Evolutionary conservation across 306 rosid species (phyloP).

Genomic region (Gastrolobium bilobum): DNA sequence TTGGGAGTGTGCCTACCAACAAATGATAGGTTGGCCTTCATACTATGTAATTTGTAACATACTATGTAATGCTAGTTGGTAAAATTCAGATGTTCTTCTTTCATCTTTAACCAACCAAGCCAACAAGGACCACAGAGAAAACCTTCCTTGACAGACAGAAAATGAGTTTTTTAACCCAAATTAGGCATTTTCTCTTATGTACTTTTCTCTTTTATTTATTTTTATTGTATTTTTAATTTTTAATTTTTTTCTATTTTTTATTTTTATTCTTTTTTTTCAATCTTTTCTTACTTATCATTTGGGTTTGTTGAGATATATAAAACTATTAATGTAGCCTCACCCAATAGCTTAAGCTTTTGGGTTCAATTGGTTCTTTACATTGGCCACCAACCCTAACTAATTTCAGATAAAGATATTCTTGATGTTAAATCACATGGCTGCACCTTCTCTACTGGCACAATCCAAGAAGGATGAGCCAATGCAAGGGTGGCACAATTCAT

Average conservation of each 20-base stretch:
- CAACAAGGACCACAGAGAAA: neutral
- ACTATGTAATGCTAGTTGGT: neutral
- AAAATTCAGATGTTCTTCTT: slow-evolving; percentile 18
- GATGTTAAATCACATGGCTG: neutral
- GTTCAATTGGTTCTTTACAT: too few species aligned
- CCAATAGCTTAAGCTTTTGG: too few species aligned
- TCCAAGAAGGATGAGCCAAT: slow-evolving; percentile 24
- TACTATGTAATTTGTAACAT: slow-evolving; percentile 8
- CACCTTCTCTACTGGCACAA: slow-evolving; percentile 28
- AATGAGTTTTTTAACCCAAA: slow-evolving; percentile 8
- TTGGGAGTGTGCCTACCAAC: neutral
- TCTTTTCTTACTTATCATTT: too few species aligned
- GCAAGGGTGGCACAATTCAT: slow-evolving; percentile 18
- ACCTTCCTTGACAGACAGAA: neutral
- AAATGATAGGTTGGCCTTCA: neutral
- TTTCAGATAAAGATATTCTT: too few species aligned
- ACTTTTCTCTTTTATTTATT: too few species aligned
- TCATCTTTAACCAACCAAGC: slow-evolving; percentile 17
- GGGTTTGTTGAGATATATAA: too few species aligned
- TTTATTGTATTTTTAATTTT: too few species aligned
- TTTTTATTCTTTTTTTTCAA: too few species aligned
- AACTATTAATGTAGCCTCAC: too few species aligned
- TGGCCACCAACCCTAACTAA: too few species aligned
- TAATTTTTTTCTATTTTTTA: too few species aligned
- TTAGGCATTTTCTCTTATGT: neutral